Evolutionary conservation across 2,329 filamentous ascomycete species (phyloP).

Genomic region (Clarireedia monteithiana): DNA sequence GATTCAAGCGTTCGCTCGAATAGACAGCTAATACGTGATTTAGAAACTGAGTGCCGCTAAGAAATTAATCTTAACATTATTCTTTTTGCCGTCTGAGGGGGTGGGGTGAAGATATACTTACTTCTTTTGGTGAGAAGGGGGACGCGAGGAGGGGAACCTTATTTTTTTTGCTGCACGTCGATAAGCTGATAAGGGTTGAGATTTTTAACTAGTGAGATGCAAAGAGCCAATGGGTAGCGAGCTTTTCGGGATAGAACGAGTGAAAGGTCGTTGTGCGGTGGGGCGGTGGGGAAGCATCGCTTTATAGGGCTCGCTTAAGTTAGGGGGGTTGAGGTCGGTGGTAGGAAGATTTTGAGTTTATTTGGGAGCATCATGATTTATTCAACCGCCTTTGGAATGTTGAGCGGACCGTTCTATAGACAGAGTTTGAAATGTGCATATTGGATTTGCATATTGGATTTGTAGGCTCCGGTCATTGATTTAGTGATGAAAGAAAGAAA

Average conservation of each 20-base stretch:
- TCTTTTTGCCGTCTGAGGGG: neutral
- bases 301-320: neutral
- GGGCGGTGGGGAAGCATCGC: neutral
- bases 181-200: no score
- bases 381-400: no score
- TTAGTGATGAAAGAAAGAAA: no score
- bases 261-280: neutral
- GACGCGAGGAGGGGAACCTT: neutral
- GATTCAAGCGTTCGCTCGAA: no score
- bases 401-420: no score
- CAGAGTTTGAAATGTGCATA: no score
- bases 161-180: neutral
- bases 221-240: neutral
- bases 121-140: neutral
- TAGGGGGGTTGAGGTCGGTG: neutral
- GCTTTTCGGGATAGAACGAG: neutral
- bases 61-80: no score
- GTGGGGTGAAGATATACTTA: neutral
- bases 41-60: conserved; percentile 30
- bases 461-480: no score
- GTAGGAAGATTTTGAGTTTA: no score
- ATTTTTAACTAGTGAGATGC: neutral
- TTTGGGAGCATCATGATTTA: no score
- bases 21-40: no score
- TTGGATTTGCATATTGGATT: no score